Percentiles rank a stretch among this genome's conserved stretches.
phyloP scores from a whole-genome alignment of 345 rosid genomes.

The Boechera stricta region DNA sequence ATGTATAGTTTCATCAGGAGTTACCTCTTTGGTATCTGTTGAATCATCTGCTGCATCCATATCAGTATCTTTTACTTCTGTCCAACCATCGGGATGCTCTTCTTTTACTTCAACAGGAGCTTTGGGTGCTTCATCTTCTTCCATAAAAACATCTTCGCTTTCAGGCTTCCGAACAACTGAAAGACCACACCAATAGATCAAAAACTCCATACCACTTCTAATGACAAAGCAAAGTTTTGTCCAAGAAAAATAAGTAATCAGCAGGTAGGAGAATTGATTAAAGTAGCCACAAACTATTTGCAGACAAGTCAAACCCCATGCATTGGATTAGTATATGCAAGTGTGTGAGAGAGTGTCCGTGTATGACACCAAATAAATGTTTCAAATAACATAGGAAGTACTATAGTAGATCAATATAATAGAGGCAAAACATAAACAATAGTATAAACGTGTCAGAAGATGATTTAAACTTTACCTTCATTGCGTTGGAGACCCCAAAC shows the following conservation, averaged over 20 bases:
- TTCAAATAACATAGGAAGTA: conserved; percentile 1
- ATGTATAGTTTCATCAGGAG: conserved; percentile 84
- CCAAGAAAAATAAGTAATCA: neutral
- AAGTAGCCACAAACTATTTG: neutral
- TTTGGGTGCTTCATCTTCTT: conserved; percentile 76
- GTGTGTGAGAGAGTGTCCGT: neutral
- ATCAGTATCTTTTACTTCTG: conserved; percentile 59
- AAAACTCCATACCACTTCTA: conserved; percentile 7
- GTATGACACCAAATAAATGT: conserved; percentile 9
- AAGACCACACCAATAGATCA: conserved; percentile 42
- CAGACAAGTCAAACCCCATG: neutral
- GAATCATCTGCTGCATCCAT: conserved; percentile 54
- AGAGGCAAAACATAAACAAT: conserved; percentile 20
- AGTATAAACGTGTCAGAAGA: conserved; percentile 6
- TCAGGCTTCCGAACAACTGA: conserved; percentile 70
- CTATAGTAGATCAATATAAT: conserved; percentile 8
- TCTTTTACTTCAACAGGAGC: conserved; percentile 59
- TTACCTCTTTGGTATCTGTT: conserved; percentile 63
- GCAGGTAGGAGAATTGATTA: neutral
- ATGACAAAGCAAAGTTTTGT: neutral
- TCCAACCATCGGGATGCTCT: conserved; percentile 68
- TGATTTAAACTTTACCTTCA: conserved; percentile 60
- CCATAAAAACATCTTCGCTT: conserved; percentile 87
- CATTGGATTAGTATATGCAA: neutral
- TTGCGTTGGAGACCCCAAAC: conserved; percentile 86